Conservation (phyloP, 2,329 filamentous ascomycete species). For the Pseudocercospora eumusae region DNA sequence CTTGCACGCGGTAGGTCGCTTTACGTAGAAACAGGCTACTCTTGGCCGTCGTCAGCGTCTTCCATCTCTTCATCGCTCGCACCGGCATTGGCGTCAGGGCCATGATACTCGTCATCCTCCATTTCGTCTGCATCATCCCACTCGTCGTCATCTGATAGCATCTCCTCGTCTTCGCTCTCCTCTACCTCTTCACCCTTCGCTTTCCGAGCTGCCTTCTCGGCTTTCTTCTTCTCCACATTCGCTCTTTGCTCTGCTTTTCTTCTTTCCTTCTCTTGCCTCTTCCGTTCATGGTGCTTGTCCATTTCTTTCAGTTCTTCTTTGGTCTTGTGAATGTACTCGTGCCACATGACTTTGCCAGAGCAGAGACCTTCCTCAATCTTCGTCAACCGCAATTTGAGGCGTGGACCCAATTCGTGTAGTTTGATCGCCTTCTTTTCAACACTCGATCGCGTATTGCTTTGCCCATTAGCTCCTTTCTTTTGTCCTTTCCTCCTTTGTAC, state of each 20-base stretch:
- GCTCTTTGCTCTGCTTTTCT: conserved; percentile 80
- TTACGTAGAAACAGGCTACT: background rate
- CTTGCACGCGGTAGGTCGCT: background rate
- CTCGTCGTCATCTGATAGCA: conserved; percentile 55
- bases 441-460: conserved; percentile 44
- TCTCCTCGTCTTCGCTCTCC: conserved; percentile 42
- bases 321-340: conserved; percentile 88
- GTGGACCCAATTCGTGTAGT: conserved; percentile 85
- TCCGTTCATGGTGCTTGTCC: conserved; percentile 79
- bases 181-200: conserved; percentile 48
- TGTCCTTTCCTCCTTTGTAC: conserved; percentile 58
- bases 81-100: conserved; percentile 16
- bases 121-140: conserved; percentile 47
- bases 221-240: conserved; percentile 85
- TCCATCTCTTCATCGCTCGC: conserved; percentile 28
- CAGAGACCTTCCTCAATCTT: conserved; percentile 97
- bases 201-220: conserved; percentile 57
- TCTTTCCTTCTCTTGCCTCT: conserved; percentile 76
- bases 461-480: conserved; percentile 36
- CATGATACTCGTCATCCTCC: conserved; percentile 30
- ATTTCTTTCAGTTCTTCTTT: conserved; percentile 74
- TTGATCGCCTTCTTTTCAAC: conserved; percentile 89
- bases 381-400: conserved; percentile 83
- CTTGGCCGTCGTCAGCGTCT: conserved; percentile 15
- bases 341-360: conserved; percentile 92